Evolutionary conservation across 768 basidiomycete genomes (phyloP), one percentile per base, ranked within the genome.

Genomic region (Trametes maxima): DNA sequence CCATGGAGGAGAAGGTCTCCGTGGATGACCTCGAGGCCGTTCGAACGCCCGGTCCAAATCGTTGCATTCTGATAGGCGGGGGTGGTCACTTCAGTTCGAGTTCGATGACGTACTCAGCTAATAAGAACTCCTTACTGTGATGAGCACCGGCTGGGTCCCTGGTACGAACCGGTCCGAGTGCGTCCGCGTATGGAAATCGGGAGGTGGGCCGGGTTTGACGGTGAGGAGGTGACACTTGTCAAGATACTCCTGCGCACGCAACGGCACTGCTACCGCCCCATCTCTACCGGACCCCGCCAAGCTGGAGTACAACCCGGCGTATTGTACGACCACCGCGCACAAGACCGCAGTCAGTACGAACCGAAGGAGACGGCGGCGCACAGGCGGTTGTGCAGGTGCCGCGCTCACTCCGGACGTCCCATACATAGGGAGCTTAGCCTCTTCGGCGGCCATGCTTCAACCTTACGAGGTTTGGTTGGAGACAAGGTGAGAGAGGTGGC

Each of bases 1-100:
- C 82, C 83, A 64, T 90, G 85, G 42, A 97, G 69, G 2, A 91
- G 77, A 11, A 95, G 74, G 62, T 90, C 89, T 1, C 84, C 88
- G 5, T 74, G 72, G 42, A 91, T 57, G 28, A 93, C 79, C 60
- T 88, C 78, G 1, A 83, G 84, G 1, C 92, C 92, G 42, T 89
- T 85, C 25, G 83, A 70, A 22, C 73, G 71, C 10, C 92, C 92
- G 0, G 92, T 95, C 94, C 94, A 95, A 63, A 96, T 82, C 28
- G 79, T 90, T 19, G 87, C 93, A 64, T 93, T 90, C 71, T 69
- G 19, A 24, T 13, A 39, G 22, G 22, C 36, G 21, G 14, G 25
- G 3, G 28, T 8, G 28, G 28, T 33, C 8, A 8, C 4, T 33
- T 33, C 28, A 33, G 28, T 33, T 33, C 28, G 8, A 33, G 3